phyloP scores from a whole-genome alignment of 495 filamentous ascomycete genomes.

The Chlorociboria aeruginascens region DNA sequence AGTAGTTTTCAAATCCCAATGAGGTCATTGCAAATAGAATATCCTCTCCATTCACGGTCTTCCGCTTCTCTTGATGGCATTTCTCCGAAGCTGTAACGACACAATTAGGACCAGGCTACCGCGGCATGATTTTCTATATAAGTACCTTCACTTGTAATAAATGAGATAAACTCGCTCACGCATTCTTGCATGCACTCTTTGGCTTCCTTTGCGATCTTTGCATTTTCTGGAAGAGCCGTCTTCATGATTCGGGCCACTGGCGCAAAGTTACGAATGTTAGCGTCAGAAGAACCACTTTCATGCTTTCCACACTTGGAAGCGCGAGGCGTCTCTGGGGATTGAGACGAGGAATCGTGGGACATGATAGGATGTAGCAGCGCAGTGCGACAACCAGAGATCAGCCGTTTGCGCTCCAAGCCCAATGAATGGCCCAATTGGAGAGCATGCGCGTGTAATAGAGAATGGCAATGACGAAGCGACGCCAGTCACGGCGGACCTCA shows the following conservation, averaged over 20 bases:
- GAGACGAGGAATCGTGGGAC: constrained; percentile 42
- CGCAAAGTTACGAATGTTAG: constrained; percentile 82
- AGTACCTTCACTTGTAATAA: constrained; percentile 96
- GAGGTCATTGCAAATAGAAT: constrained; percentile 99
- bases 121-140: constrained; percentile 1
- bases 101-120: neutral
- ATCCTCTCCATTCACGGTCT: constrained; percentile 97
- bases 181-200: constrained; percentile 99
- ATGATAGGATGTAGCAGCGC: constrained; percentile 25
- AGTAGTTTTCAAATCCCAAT: constrained; percentile 96
- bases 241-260: constrained; percentile 99
- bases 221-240: constrained; percentile 88
- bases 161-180: constrained; percentile 99
- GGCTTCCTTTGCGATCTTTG: constrained; percentile 97
- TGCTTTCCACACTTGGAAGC: constrained; percentile 35
- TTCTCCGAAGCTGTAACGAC: constrained; percentile 77
- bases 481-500: constrained; percentile 34
- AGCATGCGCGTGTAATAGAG: constrained; percentile 17
- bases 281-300: constrained; percentile 39
- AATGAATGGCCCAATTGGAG: constrained; percentile 18
- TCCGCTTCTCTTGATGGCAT: constrained; percentile 97
- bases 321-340: constrained; percentile 31
- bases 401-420: constrained; percentile 19
- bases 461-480: constrained; percentile 27
- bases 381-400: constrained; percentile 18